Conservation (phyloP, 169 alveolate genomes). For the Plasmodium gonderi region DNA sequence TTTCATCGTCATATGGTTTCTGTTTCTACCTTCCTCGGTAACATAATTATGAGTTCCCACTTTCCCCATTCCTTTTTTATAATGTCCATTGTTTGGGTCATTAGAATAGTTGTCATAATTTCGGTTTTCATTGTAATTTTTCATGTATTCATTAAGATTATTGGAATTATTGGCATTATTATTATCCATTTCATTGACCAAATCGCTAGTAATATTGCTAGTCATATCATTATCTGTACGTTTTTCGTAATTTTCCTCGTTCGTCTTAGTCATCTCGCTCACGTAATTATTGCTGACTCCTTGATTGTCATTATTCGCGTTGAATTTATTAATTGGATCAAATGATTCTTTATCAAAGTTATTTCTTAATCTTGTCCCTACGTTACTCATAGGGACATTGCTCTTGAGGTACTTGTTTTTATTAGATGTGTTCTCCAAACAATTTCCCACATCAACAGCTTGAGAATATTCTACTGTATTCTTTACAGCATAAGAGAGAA, state of each 20-base stretch:
- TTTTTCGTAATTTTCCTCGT: not conserved
- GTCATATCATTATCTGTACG: not conserved
- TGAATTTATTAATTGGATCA: not conserved
- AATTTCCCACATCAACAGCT: not conserved
- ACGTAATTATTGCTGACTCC: not conserved
- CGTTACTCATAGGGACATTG: not conserved
- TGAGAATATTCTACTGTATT: not conserved
- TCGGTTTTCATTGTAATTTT: not conserved
- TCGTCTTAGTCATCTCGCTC: not conserved
- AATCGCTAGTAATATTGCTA: not conserved
- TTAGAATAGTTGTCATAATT: not conserved
- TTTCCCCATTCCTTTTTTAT: not conserved
- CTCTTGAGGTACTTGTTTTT: not conserved
- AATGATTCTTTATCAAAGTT: constrained; percentile 30
- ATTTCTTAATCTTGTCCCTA: not conserved
- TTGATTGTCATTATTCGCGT: not conserved
- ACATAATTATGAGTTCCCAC: not conserved
- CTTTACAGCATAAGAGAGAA: not conserved
- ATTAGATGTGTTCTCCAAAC: not conserved
- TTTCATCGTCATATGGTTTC: not conserved
- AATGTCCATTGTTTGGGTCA: not conserved
- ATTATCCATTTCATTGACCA: not conserved
- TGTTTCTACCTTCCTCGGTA: not conserved
- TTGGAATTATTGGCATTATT: not conserved
- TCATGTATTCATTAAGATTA: not conserved